phyloP scores from a whole-genome alignment of 2,329 filamentous ascomycete species.

The Podosphaera leucotricha region DNA sequence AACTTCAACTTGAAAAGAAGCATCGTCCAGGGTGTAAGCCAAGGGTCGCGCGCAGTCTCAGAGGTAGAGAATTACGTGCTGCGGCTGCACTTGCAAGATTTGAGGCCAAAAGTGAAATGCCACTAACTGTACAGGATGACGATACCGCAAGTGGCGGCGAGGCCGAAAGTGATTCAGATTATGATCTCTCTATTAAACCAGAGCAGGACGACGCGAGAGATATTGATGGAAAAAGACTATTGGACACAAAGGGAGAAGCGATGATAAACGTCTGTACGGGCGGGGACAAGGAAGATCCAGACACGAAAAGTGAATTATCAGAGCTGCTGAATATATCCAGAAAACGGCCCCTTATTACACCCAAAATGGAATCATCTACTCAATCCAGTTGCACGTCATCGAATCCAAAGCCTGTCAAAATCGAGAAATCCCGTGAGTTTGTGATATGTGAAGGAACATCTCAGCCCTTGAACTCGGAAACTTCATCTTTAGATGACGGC shows the following conservation, averaged over 20 bases:
- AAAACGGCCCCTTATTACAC: too few relatives aligned
- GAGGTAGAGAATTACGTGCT: slow-evolving; percentile 35
- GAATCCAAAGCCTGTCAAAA: neutral
- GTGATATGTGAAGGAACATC: neutral
- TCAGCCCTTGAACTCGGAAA: neutral
- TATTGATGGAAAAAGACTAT: slow-evolving; percentile 36
- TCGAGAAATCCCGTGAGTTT: neutral
- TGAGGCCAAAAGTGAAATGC: slow-evolving; percentile 20
- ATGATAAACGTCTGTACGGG: slow-evolving; percentile 58
- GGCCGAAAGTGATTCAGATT: slow-evolving; percentile 22
- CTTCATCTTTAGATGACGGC: neutral
- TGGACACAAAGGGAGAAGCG: slow-evolving; percentile 40
- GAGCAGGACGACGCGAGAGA: slow-evolving; percentile 33
- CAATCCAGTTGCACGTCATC: neutral
- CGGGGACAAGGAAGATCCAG: slow-evolving; percentile 33
- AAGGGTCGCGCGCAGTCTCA: slow-evolving; percentile 32
- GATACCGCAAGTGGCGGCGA: slow-evolving; percentile 16
- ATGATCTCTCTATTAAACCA: slow-evolving; percentile 21
- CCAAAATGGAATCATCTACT: neutral
- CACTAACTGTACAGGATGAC: slow-evolving; percentile 16
- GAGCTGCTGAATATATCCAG: slow-evolving; percentile 32
- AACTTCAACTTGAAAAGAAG: slow-evolving; percentile 19
- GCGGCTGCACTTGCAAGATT: slow-evolving; percentile 36
- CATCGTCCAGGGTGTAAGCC: slow-evolving; percentile 30
- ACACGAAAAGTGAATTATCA: slow-evolving; percentile 36